phyloP scores from a whole-genome alignment of 2,329 filamentous ascomycete genomes.

The Aspergillus ruber region DNA sequence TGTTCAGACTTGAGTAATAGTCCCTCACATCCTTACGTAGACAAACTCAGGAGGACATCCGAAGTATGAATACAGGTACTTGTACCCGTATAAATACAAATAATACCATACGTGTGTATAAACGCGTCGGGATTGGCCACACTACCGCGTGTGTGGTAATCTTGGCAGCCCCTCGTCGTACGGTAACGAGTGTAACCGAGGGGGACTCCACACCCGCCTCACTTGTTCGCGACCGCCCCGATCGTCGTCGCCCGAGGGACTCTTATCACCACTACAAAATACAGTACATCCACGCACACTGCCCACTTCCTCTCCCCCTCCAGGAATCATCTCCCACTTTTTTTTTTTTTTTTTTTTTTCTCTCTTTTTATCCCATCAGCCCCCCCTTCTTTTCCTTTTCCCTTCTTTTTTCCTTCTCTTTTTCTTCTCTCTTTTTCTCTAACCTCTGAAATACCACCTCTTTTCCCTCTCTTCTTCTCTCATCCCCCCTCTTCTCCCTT shows the following conservation, averaged over 20 bases:
- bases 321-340: conserved; percentile 2
- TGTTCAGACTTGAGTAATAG: too few relatives aligned
- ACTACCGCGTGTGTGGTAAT: neutral
- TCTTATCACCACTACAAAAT: neutral
- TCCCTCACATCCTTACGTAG: too few relatives aligned
- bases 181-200: neutral
- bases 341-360: conserved; percentile 5
- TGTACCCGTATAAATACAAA: too few relatives aligned
- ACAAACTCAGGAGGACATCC: too few relatives aligned
- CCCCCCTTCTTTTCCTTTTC: conserved; percentile 9
- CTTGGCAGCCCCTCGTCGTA: neutral
- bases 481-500: conserved; percentile 13
- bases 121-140: neutral
- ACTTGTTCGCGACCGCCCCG: neutral
- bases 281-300: neutral
- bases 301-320: conserved; percentile 1
- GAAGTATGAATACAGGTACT: too few relatives aligned
- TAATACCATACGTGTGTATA: too few relatives aligned
- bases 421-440: conserved; percentile 7
- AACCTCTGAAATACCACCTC: conserved; percentile 7
- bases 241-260: neutral
- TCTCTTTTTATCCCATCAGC: conserved; percentile 9
- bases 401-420: conserved; percentile 17
- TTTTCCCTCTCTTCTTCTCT: conserved; percentile 10
- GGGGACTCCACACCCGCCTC: neutral